Evolutionary conservation across 2,329 filamentous ascomycete genomes (phyloP).

Genomic region (Cladosporium sp.): DNA sequence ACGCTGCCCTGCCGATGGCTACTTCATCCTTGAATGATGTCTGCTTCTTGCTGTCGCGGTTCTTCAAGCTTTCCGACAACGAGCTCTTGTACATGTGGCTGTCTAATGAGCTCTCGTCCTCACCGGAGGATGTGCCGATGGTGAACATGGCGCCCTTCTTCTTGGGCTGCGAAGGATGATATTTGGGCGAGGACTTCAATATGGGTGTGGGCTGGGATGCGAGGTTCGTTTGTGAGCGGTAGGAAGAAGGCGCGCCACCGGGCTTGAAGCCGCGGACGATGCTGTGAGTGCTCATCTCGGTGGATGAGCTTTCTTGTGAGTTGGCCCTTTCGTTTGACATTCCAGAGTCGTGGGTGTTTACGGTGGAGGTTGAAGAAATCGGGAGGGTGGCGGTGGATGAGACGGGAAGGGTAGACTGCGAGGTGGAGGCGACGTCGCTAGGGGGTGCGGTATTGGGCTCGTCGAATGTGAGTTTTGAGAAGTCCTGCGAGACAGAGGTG

Average conservation of each 20-base stretch:
- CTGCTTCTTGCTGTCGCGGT: conserved; percentile 61
- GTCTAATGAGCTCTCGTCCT: conserved; percentile 75
- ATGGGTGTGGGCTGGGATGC: conserved; percentile 54
- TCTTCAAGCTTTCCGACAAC: conserved; percentile 50
- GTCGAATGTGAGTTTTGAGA: conserved; percentile 31
- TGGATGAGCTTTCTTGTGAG: conserved; percentile 60
- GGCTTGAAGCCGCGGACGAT: conserved; percentile 85
- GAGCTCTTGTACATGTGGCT: conserved; percentile 56
- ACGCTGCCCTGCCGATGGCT: conserved; percentile 50
- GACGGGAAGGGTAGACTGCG: background rate
- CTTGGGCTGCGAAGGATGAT: conserved; percentile 28
- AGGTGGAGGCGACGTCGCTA: conserved; percentile 30
- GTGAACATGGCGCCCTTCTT: conserved; percentile 71
- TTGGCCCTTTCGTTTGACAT: conserved; percentile 16
- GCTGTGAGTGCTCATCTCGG: conserved; percentile 59
- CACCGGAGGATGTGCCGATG: conserved; percentile 74
- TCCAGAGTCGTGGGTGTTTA: conserved; percentile 38
- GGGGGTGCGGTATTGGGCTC: conserved; percentile 29
- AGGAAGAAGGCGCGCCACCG: conserved; percentile 65
- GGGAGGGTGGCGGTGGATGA: background rate
- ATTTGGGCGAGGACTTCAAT: conserved; percentile 48
- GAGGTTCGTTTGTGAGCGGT: conserved; percentile 58
- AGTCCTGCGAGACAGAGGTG: conserved; percentile 26
- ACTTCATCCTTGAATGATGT: conserved; percentile 79
- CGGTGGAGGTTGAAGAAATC: conserved; percentile 50